Percentiles rank a stretch among this genome's conserved stretches.
phyloP scores from a whole-genome alignment of 768 basidiomycete genomes.

The Stropharia rugosoannulata region DNA sequence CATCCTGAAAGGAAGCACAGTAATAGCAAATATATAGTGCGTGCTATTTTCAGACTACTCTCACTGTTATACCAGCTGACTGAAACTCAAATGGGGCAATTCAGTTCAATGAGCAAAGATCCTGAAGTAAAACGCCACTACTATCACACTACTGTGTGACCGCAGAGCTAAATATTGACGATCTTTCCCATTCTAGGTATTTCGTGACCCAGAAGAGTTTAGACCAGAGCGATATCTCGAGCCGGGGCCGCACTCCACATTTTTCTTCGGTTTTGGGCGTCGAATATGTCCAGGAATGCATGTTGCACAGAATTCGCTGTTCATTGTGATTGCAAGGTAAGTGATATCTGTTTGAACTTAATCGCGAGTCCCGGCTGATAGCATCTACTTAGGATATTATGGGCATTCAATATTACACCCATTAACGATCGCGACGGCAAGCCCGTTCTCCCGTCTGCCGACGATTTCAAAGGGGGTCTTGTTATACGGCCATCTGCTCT shows the following conservation, averaged over 20 bases:
- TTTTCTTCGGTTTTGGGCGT: constrained; percentile 27
- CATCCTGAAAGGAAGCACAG: constrained; percentile 34
- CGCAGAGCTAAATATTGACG: neutral
- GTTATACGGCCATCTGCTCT: constrained; percentile 20
- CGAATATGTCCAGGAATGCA: constrained; percentile 29
- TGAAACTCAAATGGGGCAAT: neutral
- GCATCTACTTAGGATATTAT: constrained; percentile 15
- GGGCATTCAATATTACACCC: constrained; percentile 22
- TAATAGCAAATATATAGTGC: constrained; percentile 24
- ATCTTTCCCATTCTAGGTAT: constrained; percentile 14
- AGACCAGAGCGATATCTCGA: constrained; percentile 24
- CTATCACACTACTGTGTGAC: neutral
- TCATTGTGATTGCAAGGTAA: constrained; percentile 22
- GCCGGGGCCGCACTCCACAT: constrained; percentile 14
- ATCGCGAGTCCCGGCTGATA: neutral
- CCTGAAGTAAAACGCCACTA: constrained; percentile 11
- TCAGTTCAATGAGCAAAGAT: constrained; percentile 24
- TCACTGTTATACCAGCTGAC: neutral
- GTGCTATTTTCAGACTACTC: neutral
- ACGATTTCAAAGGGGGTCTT: constrained; percentile 18
- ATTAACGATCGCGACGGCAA: constrained; percentile 12
- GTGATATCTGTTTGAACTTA: neutral
- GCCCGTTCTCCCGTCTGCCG: constrained; percentile 14
- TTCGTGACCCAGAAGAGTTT: constrained; percentile 20
- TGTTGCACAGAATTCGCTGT: constrained; percentile 24